Evolutionary conservation across 192 early-diverging fungal species (phyloP), one percentile per base, ranked within the genome.

Genomic region (Entophlyctis luteolus): DNA sequence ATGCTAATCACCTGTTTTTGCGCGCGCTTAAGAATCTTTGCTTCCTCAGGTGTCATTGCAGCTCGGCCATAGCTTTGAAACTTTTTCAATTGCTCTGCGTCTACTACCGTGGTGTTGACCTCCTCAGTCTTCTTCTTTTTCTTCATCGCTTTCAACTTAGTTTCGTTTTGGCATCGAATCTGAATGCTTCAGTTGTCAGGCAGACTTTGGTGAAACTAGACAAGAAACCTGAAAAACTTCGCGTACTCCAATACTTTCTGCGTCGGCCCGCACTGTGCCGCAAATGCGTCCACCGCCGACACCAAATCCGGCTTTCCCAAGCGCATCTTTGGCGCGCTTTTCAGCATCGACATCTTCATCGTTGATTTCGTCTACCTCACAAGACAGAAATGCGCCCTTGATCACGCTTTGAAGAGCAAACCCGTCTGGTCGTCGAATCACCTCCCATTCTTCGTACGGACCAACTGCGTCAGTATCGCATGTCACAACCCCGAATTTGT

Each of bases 401-500:
- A 36, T 52, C 16, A 71, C 62, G 65, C 70, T 88, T 75, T 89
- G 81, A 12, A 92, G 74, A 25, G 81, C 81, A 16, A 87, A 73
- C 0, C 90, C 91, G 25, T 86, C 88, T 14, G 91, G 88, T n/a
- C 76, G 49, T 18, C 88, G 53, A 14, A 84, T 70, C 4, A 87
- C 80, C 35, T 79, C 79, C 89, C 88, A 92, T 71, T 92, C 91
- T 66, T 93, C 90, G 39, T 79, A 75, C n/a, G 84, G 86, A 0
- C 90, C 88, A 34, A 91, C 88, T 0, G 90, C 91, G 59, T 92
- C 89, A 29, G 75, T 60, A 20, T 88, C 85, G 25, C 83, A 84
- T 3, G 77, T 59, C 3, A 90, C 88, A n/a, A 88, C 80, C 4
- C 90, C 91, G 73, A 93, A 87, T 47, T 90, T 89, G 80, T 93